Conservation (phyloP, 345 rosid species). For the Camelina neglecta region DNA sequence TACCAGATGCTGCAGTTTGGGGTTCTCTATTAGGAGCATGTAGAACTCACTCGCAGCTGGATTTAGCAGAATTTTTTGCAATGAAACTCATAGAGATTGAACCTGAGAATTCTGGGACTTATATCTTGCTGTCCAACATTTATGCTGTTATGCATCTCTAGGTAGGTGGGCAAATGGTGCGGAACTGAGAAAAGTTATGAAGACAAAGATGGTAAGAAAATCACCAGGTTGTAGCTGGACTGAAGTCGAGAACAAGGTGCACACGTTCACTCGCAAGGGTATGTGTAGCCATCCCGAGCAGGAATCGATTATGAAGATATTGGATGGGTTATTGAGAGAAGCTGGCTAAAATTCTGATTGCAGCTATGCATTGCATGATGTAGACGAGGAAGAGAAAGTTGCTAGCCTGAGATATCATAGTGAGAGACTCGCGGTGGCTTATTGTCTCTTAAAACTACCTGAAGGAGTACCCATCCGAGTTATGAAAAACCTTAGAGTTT, state of each 20-base stretch:
- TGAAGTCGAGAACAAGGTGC: conserved; percentile 62
- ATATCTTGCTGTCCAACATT: conserved; percentile 67
- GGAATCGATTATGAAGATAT: conserved; percentile 49
- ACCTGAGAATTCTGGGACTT: conserved; percentile 58
- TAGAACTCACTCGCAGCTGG: conserved; percentile 62
- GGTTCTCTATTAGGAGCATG: conserved; percentile 79
- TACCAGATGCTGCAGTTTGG: conserved; percentile 77
- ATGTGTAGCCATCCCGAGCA: conserved; percentile 59
- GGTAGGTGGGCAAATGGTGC: conserved; percentile 62
- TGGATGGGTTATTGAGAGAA: conserved; percentile 60
- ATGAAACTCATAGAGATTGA: conserved; percentile 48
- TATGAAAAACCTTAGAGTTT: conserved; percentile 78
- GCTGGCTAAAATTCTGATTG: conserved; percentile 67
- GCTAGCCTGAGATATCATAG: conserved; percentile 65
- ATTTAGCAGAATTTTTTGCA: conserved; percentile 72
- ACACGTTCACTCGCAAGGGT: conserved; percentile 65
- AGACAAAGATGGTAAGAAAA: conserved; percentile 55
- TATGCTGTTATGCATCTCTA: conserved; percentile 55
- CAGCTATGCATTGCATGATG: conserved; percentile 72
- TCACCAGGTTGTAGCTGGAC: conserved; percentile 83
- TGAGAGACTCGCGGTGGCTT: conserved; percentile 75
- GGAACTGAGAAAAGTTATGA: conserved; percentile 56
- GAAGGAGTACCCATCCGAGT: conserved; percentile 65
- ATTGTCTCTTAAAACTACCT: conserved; percentile 67
- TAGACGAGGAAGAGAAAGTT: conserved; percentile 75